These are phyloP conservation scores for Peronospora tabacina DNA, from an alignment of 352 stramenopile genomes.

Conservation along the genomic window DNA sequence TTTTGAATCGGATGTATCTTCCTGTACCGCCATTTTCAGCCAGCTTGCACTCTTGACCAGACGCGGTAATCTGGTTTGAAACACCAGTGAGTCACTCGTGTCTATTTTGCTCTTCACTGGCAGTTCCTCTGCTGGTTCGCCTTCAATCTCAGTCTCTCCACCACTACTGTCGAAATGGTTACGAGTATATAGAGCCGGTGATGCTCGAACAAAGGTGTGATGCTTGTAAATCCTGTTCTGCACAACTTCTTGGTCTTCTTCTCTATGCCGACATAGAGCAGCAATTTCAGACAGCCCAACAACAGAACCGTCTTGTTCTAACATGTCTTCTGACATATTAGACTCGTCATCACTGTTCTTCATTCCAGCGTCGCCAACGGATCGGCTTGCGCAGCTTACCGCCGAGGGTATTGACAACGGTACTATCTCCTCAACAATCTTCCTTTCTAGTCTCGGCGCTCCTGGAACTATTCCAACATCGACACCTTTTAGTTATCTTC, in stretches of 20 bases:
- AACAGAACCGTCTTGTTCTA: slow-evolving; percentile 49
- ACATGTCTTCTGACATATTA: slow-evolving; percentile 64
- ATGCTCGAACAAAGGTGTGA: slow-evolving; percentile 25
- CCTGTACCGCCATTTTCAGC: slow-evolving; percentile 4
- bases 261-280: slow-evolving; percentile 36
- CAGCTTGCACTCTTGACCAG: slow-evolving; percentile 17
- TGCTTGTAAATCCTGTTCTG: slow-evolving; percentile 45
- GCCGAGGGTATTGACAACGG: slow-evolving; percentile 12
- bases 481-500: slow-evolving; percentile 6
- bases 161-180: slow-evolving; percentile 42
- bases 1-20: not conserved
- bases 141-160: slow-evolving; percentile 57
- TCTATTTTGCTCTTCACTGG: slow-evolving; percentile 5
- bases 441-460: slow-evolving; percentile 7
- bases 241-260: slow-evolving; percentile 12
- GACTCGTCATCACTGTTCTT: slow-evolving; percentile 33
- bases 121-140: slow-evolving; percentile 37
- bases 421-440: slow-evolving; percentile 49
- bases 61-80: slow-evolving; percentile 1
- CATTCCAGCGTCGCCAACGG: slow-evolving; percentile 6
- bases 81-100: not conserved
- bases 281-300: slow-evolving; percentile 44
- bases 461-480: slow-evolving; percentile 6
- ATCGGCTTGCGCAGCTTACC: not conserved
- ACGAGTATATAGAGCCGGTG: slow-evolving; percentile 23